Evolutionary conservation across 2,329 filamentous ascomycete species (phyloP).

Genomic region (Beauveria varroae): DNA sequence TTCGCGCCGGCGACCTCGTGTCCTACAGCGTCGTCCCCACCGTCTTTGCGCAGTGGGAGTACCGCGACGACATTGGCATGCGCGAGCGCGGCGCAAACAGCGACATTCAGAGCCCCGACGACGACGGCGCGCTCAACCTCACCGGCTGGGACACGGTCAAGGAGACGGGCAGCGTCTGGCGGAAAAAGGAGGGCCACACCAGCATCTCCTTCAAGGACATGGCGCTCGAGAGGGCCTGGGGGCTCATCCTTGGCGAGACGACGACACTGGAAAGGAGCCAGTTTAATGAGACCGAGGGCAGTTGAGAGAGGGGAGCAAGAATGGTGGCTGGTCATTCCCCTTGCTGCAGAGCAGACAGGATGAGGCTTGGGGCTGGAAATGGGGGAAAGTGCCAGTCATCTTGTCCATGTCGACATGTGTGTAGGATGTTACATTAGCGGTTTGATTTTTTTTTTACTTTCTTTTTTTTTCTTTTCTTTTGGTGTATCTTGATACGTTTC

Average conservation of each 20-base stretch:
- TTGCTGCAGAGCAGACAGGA: too few relatives aligned
- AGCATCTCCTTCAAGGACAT: slow-evolving; percentile 6
- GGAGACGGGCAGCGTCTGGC: slow-evolving; percentile 8
- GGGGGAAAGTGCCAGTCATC: too few relatives aligned
- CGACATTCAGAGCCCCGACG: slow-evolving; percentile 17
- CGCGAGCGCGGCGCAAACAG: slow-evolving; percentile 15
- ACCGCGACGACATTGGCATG: slow-evolving; percentile 18
- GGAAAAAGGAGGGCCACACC: not conserved
- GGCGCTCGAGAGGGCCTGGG: slow-evolving; percentile 7
- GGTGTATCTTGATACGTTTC: not conserved
- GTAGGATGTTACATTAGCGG: not conserved
- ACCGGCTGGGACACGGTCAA: slow-evolving; percentile 4
- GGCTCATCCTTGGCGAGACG: not conserved
- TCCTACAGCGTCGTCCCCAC: slow-evolving; percentile 19
- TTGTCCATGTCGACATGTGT: not conserved
- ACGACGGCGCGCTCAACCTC: not conserved
- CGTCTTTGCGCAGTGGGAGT: slow-evolving; percentile 22
- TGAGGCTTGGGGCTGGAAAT: too few relatives aligned
- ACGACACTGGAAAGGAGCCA: not conserved
- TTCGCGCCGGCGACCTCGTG: slow-evolving; percentile 15
- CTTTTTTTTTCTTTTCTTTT: not conserved
- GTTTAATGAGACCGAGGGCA: slow-evolving; percentile 1
- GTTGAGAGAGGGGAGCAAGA: not conserved
- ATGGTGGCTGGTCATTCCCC: not conserved
- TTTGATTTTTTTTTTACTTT: not conserved